These are phyloP conservation scores for Suillus luteus DNA, from an alignment of 768 basidiomycete species.

Conservation along the genomic window DNA sequence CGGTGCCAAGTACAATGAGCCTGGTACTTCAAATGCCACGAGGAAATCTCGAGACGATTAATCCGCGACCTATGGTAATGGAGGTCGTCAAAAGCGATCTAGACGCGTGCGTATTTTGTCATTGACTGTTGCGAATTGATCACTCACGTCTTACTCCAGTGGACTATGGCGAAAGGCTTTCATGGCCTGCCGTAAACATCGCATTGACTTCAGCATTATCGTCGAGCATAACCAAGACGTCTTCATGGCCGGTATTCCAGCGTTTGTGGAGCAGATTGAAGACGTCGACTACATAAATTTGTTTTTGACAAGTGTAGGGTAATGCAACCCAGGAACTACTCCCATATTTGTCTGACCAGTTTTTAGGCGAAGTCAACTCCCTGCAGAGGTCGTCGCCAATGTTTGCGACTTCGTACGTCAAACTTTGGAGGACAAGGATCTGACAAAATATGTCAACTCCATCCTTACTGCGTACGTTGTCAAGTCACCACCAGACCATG, in stretches of 20 bases:
- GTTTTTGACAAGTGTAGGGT: conserved; percentile 88
- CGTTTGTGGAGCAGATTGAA: conserved; percentile 81
- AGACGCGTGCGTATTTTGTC: conserved; percentile 53
- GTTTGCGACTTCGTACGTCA: conserved; percentile 78
- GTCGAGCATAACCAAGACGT: conserved; percentile 73
- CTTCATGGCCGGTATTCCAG: conserved; percentile 62
- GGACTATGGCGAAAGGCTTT: conserved; percentile 85
- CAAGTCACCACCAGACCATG: conserved; percentile 88
- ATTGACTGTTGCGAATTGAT: background rate
- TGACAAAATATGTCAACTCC: conserved; percentile 83
- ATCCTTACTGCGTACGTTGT: conserved; percentile 93
- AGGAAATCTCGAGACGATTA: conserved; percentile 95
- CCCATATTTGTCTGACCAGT: conserved; percentile 2
- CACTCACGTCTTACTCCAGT: conserved; percentile 39
- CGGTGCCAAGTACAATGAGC: conserved; percentile 84
- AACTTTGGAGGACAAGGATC: conserved; percentile 70
- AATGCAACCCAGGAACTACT: conserved; percentile 22
- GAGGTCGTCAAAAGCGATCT: conserved; percentile 79
- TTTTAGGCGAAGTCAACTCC: conserved; percentile 60
- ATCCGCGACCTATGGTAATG: conserved; percentile 89
- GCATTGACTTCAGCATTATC: conserved; percentile 88
- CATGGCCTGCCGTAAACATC: conserved; percentile 87
- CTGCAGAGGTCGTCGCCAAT: conserved; percentile 58
- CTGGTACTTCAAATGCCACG: conserved; percentile 96
- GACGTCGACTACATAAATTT: conserved; percentile 93